These are phyloP conservation scores for Urtica urens DNA, from an alignment of 306 rosid species.

Conservation along the genomic window DNA sequence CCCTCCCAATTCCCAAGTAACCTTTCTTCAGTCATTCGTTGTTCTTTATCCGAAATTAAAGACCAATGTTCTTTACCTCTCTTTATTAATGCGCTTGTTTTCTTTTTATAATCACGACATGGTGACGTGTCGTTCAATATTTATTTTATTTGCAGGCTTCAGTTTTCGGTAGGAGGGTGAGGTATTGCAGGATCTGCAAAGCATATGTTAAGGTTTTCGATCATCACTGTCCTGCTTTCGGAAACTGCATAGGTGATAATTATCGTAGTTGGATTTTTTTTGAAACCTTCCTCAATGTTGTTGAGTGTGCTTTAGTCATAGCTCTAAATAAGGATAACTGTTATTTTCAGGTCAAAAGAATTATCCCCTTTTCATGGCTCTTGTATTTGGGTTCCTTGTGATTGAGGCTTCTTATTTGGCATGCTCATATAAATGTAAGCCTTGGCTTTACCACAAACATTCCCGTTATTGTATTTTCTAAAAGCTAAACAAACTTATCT, in stretches of 20 bases:
- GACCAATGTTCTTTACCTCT: background rate
- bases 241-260: slow-evolving; percentile 37
- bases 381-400: slow-evolving; percentile 29
- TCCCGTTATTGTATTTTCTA: background rate
- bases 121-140: background rate
- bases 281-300: background rate
- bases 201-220: slow-evolving; percentile 25
- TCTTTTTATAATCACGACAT: slow-evolving; percentile 2
- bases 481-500: background rate
- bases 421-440: slow-evolving; percentile 31
- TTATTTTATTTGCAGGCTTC: slow-evolving; percentile 13
- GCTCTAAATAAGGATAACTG: background rate
- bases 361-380: slow-evolving; percentile 29
- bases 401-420: slow-evolving; percentile 33
- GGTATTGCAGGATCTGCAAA: slow-evolving; percentile 30
- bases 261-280: background rate
- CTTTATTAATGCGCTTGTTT: background rate
- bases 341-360: slow-evolving; percentile 33
- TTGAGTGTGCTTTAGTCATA: background rate
- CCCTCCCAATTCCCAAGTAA: background rate
- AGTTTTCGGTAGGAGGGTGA: slow-evolving; percentile 21
- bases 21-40: background rate
- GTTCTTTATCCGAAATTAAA: background rate
- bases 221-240: slow-evolving; percentile 51
- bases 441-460: background rate